Conservation (phyloP, 1,139 yeast species). For the Spencermartinsiella ligniputridi region DNA sequence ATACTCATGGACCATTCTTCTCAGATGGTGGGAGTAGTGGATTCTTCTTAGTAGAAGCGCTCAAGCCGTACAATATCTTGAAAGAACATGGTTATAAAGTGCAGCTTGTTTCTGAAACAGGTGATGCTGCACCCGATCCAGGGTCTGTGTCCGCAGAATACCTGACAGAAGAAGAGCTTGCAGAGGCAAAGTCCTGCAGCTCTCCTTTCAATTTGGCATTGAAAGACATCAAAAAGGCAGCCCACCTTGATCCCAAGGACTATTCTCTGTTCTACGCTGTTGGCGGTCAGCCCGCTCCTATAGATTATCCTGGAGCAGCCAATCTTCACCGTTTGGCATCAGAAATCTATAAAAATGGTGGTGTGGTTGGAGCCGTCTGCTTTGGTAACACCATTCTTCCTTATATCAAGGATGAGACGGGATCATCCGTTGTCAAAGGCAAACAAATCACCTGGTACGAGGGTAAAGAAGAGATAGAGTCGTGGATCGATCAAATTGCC, state of each 20-base stretch:
- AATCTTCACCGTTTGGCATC: background rate
- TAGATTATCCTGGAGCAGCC: background rate
- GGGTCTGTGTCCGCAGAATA: background rate
- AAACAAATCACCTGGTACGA: conserved; percentile 1
- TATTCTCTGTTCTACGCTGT: conserved; percentile 1
- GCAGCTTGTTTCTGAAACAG: conserved; percentile 1
- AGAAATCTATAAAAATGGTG: conserved; percentile 1
- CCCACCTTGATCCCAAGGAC: conserved; percentile 1
- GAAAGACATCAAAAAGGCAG: background rate
- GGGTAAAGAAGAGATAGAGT: background rate
- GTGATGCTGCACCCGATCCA: background rate
- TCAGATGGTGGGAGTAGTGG: conserved; percentile 1
- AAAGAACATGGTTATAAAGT: background rate
- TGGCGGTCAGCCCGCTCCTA: conserved; percentile 1
- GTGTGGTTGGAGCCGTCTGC: background rate
- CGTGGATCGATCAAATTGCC: background rate
- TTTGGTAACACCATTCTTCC: conserved; percentile 2
- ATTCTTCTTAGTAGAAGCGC: background rate
- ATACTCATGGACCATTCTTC: background rate
- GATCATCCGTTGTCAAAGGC: conserved; percentile 2
- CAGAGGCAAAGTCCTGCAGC: background rate
- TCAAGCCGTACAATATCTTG: background rate
- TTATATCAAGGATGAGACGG: background rate
- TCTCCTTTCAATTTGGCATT: conserved; percentile 2
- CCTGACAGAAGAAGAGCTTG: background rate